Evolutionary conservation across 2,329 filamentous ascomycete species (phyloP), one percentile per base, ranked within the genome.

Genomic region (Geoglossum cookeanum): DNA sequence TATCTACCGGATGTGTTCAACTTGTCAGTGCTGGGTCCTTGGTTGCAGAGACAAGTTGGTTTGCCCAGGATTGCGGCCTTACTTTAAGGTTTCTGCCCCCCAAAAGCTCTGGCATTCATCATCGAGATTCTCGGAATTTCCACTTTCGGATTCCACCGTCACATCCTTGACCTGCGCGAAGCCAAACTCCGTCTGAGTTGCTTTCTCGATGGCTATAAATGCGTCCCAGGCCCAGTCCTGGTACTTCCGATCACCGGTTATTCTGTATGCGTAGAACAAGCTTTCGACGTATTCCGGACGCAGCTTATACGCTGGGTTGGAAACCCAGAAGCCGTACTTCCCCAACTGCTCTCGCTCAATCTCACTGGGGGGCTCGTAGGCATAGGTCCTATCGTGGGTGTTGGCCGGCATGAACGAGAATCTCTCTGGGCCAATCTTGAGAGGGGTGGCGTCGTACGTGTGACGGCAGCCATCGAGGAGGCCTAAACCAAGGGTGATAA

Each of bases 181-280:
- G 85, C 8, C 85, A 86, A 33, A 73, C 74, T 3, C 78, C 29
- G 77, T 71, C 61, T 81, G 82, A 15, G 78, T 84, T 33, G 68
- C 67, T 63, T 3, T 37, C 22, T 81, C 83, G 65, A 94, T 84
- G 30, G 76, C 76, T 39, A 77, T 65, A 68, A 91, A 92, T 0
- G 81, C 87, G 45, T 84, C 78, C 86, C 87, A 94, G 4, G 84
- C 84, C 83, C 85, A 89, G 59, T 91, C 83, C 67, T 87, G 84
- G 69, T 90, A 94, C 70, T 80, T 84, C 35, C 71, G 62, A 59
- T 91, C 77, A 3, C 84, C 83, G 0, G 88, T 94, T 0, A 84
- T 78, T 55, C 87, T 81, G 72, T 86, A 94, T 1, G 88, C 86
- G 68, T 94, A 92, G 75, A 94, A 94, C 68, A 83, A 83, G 62